A percentile compares a stretch with the other conserved stretches of the same genome.
These are phyloP conservation scores for Eutrema japonicum DNA, from an alignment of 345 rosid species.

Conservation along the genomic window DNA sequence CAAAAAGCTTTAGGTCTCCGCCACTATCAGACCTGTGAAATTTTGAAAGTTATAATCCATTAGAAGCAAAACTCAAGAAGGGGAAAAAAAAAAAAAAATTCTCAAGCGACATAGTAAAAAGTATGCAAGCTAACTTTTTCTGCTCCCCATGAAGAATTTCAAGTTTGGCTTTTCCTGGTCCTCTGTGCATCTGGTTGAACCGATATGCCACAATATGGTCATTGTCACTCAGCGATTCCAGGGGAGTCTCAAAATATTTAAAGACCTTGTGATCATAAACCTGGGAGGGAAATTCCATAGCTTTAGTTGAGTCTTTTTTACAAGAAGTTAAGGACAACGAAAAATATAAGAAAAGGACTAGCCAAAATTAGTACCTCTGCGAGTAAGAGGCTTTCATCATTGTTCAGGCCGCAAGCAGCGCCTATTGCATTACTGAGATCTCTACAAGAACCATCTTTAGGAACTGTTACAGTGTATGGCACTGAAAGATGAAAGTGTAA, in stretches of 20 bases:
- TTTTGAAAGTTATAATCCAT: slow-evolving; percentile 7
- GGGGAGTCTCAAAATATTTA: slow-evolving; percentile 59
- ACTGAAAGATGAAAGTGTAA: too few species aligned
- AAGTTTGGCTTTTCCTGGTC: slow-evolving; percentile 63
- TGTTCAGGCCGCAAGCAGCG: slow-evolving; percentile 75
- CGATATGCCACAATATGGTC: slow-evolving; percentile 88
- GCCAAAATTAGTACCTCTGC: slow-evolving; percentile 62
- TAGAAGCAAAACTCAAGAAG: slow-evolving; percentile 2
- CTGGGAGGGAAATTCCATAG: slow-evolving; percentile 45
- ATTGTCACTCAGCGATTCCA: slow-evolving; percentile 61
- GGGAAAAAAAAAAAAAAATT: slow-evolving; percentile 7
- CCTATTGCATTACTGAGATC: slow-evolving; percentile 76
- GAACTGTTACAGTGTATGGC: slow-evolving; percentile 77
- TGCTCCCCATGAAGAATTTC: slow-evolving; percentile 63
- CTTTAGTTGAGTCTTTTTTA: slow-evolving; percentile 11
- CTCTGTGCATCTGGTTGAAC: slow-evolving; percentile 52
- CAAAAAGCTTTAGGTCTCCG: slow-evolving; percentile 56
- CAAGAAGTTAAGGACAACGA: slow-evolving; percentile 35
- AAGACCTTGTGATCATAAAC: slow-evolving; percentile 64
- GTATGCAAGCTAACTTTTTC: slow-evolving; percentile 56
- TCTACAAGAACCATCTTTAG: slow-evolving; percentile 69
- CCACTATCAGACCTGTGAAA: slow-evolving; percentile 53
- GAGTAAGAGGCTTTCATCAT: slow-evolving; percentile 78
- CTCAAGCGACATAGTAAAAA: slow-evolving; percentile 8
- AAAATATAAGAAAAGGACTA: neutral